A percentile compares a stretch with the other conserved stretches of the same genome.
These are phyloP conservation scores for Chenopodium berlandieri DNA, from an alignment of 148 eudicot genomes.

Conservation along the genomic window DNA sequence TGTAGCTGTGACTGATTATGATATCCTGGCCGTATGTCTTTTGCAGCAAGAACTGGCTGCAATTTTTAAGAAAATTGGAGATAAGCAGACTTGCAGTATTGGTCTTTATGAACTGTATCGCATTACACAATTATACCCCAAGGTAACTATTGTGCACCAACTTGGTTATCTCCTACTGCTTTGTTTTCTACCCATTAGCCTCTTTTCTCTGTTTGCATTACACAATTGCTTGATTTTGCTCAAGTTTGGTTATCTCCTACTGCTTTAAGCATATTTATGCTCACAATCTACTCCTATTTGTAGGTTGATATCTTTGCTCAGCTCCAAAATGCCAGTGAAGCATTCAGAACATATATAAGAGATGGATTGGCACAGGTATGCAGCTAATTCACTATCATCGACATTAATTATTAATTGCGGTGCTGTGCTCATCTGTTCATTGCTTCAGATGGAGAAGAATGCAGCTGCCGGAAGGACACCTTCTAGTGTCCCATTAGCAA, in stretches of 20 bases:
- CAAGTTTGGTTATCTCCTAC: background rate
- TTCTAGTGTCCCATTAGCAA: constrained; percentile 79
- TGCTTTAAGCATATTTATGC: no score
- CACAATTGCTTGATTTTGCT: background rate
- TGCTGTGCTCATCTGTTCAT: background rate
- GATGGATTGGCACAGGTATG: constrained; percentile 95
- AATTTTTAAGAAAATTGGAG: constrained; percentile 96
- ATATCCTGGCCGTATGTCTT: constrained; percentile 8
- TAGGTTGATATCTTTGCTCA: constrained; percentile 98
- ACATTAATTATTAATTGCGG: background rate
- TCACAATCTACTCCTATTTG: background rate
- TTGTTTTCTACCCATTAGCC: background rate
- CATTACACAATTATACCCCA: constrained; percentile 89
- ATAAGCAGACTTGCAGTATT: constrained; percentile 93
- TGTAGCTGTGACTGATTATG: constrained; percentile 5
- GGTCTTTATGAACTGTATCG: constrained; percentile 92
- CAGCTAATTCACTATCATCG: background rate
- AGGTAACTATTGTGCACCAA: constrained; percentile 39
- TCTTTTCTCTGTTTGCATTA: background rate
- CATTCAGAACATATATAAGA: constrained; percentile 94
- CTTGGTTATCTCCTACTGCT: background rate
- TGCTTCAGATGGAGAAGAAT: constrained; percentile 89
- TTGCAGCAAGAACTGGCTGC: constrained; percentile 99
- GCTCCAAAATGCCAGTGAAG: constrained; percentile 97
- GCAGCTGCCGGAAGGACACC: constrained; percentile 99